These are phyloP conservation scores for Helicocarpus griseus DNA, from an alignment of 2,329 filamentous ascomycete genomes.

Conservation along the genomic window DNA sequence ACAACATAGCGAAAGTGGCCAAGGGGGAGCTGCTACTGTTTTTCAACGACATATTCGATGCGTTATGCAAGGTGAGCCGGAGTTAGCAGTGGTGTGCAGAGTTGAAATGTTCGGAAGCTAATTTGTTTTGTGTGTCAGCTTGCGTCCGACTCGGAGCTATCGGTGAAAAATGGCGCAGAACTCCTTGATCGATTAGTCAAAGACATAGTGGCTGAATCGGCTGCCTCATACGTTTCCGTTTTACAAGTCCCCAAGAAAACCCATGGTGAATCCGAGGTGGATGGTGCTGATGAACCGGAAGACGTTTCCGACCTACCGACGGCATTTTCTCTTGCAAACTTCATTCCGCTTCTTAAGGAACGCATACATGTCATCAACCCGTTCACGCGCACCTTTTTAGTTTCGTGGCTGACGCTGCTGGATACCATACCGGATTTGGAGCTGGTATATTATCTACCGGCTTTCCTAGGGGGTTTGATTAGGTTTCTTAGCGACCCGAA, in stretches of 20 bases:
- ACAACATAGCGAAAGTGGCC: constrained; percentile 98
- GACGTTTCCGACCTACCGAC: constrained; percentile 53
- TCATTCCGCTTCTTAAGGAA: constrained; percentile 89
- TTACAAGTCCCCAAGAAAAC: constrained; percentile 53
- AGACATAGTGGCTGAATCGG: constrained; percentile 91
- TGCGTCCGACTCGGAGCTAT: constrained; percentile 89
- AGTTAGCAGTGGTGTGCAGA: not conserved
- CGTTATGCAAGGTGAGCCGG: constrained; percentile 72
- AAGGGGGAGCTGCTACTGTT: constrained; percentile 96
- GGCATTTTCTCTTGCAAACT: constrained; percentile 81
- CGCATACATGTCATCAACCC: constrained; percentile 90
- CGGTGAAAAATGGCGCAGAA: constrained; percentile 96
- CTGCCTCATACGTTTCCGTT: constrained; percentile 86
- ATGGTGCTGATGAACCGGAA: constrained; percentile 28
- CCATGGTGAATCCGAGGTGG: constrained; percentile 28
- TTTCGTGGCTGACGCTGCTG: constrained; percentile 88
- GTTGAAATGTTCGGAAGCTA: not conserved
- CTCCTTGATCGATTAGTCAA: constrained; percentile 89
- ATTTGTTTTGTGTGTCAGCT: constrained; percentile 45
- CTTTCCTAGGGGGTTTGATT: constrained; percentile 80
- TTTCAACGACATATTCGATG: constrained; percentile 98
- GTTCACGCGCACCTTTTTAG: constrained; percentile 87
- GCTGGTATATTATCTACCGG: constrained; percentile 82
- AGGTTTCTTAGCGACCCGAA: constrained; percentile 90
- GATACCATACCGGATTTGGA: constrained; percentile 97